A percentile compares a stretch with the other conserved stretches of the same genome.
Evolutionary conservation across 257 asterid species (phyloP).

Genomic region (Solanum chiquidenum): DNA sequence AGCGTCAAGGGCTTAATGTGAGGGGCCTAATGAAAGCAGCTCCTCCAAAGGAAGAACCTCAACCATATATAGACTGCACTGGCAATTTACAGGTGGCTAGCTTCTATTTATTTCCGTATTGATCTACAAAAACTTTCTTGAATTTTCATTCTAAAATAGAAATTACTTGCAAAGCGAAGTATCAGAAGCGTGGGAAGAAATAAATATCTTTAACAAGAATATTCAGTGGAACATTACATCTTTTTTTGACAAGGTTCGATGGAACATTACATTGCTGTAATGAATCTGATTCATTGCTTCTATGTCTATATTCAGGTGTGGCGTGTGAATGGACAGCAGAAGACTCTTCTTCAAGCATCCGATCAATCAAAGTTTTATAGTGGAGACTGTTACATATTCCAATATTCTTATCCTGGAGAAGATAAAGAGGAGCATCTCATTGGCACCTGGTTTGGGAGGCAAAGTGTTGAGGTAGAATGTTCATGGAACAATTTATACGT

Average conservation of each 20-base stretch:
- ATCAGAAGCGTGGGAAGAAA: not conserved
- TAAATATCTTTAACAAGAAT: not conserved
- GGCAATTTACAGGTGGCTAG: conserved; percentile 81
- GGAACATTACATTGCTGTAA: not conserved
- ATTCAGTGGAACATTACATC: not conserved
- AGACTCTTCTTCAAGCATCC: conserved; percentile 55
- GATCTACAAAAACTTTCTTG: not conserved
- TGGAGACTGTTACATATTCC: conserved; percentile 94
- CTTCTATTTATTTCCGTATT: not conserved
- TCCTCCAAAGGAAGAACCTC: conserved; percentile 85
- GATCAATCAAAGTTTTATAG: conserved; percentile 88
- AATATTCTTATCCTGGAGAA: conserved; percentile 89
- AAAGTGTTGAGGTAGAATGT: conserved; percentile 66
- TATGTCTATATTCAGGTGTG: conserved; percentile 53
- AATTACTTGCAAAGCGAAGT: not conserved
- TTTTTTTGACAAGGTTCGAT: not conserved
- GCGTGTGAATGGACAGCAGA: conserved; percentile 84
- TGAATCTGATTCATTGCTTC: conserved; percentile 5
- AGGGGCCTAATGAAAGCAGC: conserved; percentile 89
- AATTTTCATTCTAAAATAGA: not conserved
- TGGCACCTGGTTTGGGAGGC: conserved; percentile 97
- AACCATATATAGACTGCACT: conserved; percentile 75
- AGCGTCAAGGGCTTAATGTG: conserved; percentile 93
- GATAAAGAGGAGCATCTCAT: conserved; percentile 79
- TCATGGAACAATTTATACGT: not conserved